phyloP scores from a whole-genome alignment of 2,329 filamentous ascomycete genomes.

The Aspergillus neotritici region DNA sequence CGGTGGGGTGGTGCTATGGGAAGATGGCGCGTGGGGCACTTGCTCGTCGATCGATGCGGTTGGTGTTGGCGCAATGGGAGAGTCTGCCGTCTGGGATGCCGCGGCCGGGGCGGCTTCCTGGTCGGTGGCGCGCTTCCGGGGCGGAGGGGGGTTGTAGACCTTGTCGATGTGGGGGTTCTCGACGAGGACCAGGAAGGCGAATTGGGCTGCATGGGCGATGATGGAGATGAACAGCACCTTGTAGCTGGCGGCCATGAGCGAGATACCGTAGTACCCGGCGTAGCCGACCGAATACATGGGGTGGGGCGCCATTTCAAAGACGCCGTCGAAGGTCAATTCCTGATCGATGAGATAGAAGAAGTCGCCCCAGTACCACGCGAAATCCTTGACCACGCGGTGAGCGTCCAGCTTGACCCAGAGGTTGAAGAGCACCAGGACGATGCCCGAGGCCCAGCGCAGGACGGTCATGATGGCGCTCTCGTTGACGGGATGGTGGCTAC shows the following conservation, averaged over 20 bases:
- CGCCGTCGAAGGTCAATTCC: slow-evolving; percentile 94
- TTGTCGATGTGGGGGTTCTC: slow-evolving; percentile 98
- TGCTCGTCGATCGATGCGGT: slow-evolving; percentile 30
- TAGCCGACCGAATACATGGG: slow-evolving; percentile 99
- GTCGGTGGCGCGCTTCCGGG: slow-evolving; percentile 49
- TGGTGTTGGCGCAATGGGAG: slow-evolving; percentile 28
- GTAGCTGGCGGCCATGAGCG: slow-evolving; percentile 96
- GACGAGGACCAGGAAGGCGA: slow-evolving; percentile 83
- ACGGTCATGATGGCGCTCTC: slow-evolving; percentile 65
- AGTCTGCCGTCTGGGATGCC: slow-evolving; percentile 28
- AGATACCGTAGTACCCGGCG: slow-evolving; percentile 96
- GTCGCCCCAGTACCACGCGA: slow-evolving; percentile 99
- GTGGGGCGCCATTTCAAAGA: slow-evolving; percentile 98
- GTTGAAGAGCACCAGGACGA: slow-evolving; percentile 82
- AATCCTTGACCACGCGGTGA: slow-evolving; percentile 96
- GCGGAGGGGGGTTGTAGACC: slow-evolving; percentile 86
- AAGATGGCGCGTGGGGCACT: slow-evolving; percentile 36
- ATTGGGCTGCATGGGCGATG: slow-evolving; percentile 86
- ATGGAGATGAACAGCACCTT: slow-evolving; percentile 97
- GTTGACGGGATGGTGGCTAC: slow-evolving; percentile 65
- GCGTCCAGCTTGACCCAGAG: slow-evolving; percentile 98
- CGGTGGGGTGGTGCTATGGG: slow-evolving; percentile 48
- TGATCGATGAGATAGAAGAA: slow-evolving; percentile 99
- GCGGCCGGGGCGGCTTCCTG: slow-evolving; percentile 25
- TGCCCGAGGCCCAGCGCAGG: slow-evolving; percentile 72